Base-by-base conservation (phyloP, 139 green algal genomes). In the Asterochloris sp. region DNA sequence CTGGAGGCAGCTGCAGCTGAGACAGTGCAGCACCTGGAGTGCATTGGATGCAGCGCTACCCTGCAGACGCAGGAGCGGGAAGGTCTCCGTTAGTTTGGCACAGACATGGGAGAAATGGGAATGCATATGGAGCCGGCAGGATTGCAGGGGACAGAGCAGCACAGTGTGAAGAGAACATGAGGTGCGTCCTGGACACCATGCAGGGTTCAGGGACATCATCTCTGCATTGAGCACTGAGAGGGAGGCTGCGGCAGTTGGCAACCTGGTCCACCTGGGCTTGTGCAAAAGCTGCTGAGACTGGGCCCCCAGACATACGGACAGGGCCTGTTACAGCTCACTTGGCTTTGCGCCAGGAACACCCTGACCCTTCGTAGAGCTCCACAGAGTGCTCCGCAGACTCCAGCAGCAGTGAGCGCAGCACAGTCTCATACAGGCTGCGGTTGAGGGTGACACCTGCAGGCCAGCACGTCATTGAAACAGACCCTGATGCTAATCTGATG, bases 361-460 rank as follows among this genome's bases (percentile, higher is more conserved):
- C 91, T 23, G 69, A 76, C 12, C 91, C 91, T 73, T 98, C 95
- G 83, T 94, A 98, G 14, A 98, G 68, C 87, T 98, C 91, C 69
- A 98, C 94, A 15, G 73, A 86, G 61, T 95, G 85, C 61, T 95
- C 87, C 0, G 84, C 85, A 1, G 86, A 79, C 19, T 95, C 93
- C 13, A 98, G 77, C 54, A 98, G 88, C 76, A 98, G 86, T 26
- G 96, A 88, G 0, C 91, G 85, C 28, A 98, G 87, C n/a, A 95
- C 87, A 10, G 74, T 86, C 69, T 96, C 92, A 76, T 94, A 95
- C 81, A 98, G 83, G 69, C 78, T 91, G 12, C 86, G 85, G 88
- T 92, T 95, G 27, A 98, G 83, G 6, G 89, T 93, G 10, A 97
- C 86, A 21, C 87, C 89, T 73, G 91, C 68, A 54, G 91, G 78